phyloP scores from a whole-genome alignment of 2,329 filamentous ascomycete species.

The Curvularia lunata region DNA sequence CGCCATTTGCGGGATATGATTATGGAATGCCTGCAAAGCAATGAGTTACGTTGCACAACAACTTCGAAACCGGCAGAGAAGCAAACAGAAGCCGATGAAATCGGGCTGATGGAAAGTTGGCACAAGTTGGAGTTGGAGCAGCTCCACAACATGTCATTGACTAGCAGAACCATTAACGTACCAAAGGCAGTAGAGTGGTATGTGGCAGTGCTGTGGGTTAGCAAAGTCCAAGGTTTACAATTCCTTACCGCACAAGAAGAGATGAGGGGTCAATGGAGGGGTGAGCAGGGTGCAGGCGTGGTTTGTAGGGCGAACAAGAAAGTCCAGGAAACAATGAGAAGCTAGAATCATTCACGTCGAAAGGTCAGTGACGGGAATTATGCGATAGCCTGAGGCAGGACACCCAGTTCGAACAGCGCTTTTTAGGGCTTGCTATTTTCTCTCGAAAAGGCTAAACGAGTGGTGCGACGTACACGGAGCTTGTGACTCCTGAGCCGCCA shows the following conservation, averaged over 20 bases:
- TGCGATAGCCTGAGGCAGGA: constrained; percentile 5
- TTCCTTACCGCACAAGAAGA: background rate
- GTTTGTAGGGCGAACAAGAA: background rate
- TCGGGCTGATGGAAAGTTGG: background rate
- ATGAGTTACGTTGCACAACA: background rate
- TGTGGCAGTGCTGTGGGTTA: constrained; percentile 9
- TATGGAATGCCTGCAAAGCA: constrained; percentile 7
- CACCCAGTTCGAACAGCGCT: constrained; percentile 11
- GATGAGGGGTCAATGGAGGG: background rate
- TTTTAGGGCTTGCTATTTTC: constrained; percentile 8
- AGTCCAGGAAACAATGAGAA: background rate
- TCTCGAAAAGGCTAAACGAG: constrained; percentile 6
- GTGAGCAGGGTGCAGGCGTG: background rate
- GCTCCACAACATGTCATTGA: background rate
- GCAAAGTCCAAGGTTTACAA: background rate
- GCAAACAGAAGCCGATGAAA: background rate
- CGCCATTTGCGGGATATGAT: constrained; percentile 9
- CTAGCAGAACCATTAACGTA: constrained; percentile 3
- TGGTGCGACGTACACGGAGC: constrained; percentile 3
- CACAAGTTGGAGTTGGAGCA: background rate
- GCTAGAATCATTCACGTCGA: constrained; percentile 10
- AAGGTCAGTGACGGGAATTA: constrained; percentile 8
- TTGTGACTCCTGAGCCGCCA: constrained; percentile 1
- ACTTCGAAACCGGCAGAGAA: background rate
- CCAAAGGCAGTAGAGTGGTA: constrained; percentile 19